A percentile compares a stretch with the other conserved stretches of the same genome.
These are phyloP conservation scores for Alternaria sp. DNA, from an alignment of 2,329 filamentous ascomycete species.

Conservation along the genomic window DNA sequence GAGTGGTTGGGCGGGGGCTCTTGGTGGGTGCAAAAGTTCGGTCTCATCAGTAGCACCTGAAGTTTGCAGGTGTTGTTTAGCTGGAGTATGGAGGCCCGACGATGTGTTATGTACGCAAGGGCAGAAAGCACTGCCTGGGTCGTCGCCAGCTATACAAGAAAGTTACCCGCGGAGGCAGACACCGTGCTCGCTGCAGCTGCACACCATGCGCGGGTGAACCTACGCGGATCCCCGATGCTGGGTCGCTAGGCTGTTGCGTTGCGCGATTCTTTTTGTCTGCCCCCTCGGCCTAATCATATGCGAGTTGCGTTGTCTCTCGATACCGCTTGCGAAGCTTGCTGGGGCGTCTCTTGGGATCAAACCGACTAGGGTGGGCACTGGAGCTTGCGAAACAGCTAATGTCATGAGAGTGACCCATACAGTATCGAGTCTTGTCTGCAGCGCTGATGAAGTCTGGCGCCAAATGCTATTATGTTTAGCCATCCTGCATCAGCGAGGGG, in stretches of 20 bases:
- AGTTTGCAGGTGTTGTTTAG: neutral
- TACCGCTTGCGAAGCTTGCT: neutral
- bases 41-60: neutral
- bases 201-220: neutral
- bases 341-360: neutral
- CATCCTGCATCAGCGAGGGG: neutral
- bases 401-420: neutral
- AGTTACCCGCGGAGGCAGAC: constrained; percentile 8
- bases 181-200: constrained; percentile 6
- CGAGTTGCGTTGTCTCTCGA: neutral
- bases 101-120: neutral
- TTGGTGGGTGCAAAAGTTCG: neutral
- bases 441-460: neutral
- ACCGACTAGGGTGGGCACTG: neutral
- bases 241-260: neutral
- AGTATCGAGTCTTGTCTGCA: neutral
- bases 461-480: neutral
- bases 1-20: neutral
- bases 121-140: neutral
- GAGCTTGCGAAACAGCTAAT: neutral
- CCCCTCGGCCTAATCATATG: neutral
- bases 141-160: constrained; percentile 8
- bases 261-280: neutral
- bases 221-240: neutral
- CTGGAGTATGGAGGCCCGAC: neutral